phyloP scores from a whole-genome alignment of 306 rosid genomes.

The Ochetophila trinervis region DNA sequence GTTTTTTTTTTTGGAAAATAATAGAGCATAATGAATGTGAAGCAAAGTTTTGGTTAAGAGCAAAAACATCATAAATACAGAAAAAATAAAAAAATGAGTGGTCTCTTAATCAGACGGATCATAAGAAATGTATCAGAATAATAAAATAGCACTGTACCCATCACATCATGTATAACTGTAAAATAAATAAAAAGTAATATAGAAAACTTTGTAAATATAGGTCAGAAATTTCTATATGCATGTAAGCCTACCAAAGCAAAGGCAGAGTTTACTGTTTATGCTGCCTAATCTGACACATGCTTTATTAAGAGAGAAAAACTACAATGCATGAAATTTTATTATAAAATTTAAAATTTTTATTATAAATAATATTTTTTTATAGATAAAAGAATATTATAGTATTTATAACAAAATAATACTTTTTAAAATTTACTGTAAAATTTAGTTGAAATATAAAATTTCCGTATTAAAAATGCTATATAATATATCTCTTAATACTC shows the following conservation, averaged over 20 bases:
- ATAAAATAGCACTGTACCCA: constrained; percentile 26
- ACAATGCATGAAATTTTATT: too few relatives aligned
- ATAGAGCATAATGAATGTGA: constrained; percentile 21
- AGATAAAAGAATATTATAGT: too few relatives aligned
- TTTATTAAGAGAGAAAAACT: constrained; percentile 25
- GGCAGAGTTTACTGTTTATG: constrained; percentile 2
- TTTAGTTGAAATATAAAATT: too few relatives aligned
- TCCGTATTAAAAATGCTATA: too few relatives aligned
- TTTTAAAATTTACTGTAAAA: too few relatives aligned
- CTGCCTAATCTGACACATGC: constrained; percentile 34
- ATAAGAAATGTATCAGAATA: constrained; percentile 25
- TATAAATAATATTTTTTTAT: too few relatives aligned
- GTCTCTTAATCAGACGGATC: constrained; percentile 43
- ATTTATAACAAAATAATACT: too few relatives aligned
- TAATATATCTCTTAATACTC: constrained; percentile 20
- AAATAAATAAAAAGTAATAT: neutral
- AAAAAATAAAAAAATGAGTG: constrained; percentile 14
- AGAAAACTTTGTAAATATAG: constrained; percentile 1
- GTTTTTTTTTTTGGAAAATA: too few relatives aligned
- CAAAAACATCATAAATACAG: constrained; percentile 37
- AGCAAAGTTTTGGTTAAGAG: constrained; percentile 29
- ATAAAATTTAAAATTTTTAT: too few relatives aligned
- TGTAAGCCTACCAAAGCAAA: constrained; percentile 9
- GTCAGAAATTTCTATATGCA: constrained; percentile 21
- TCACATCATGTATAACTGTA: constrained; percentile 28